A percentile compares a stretch with the other conserved stretches of the same genome.
These are phyloP conservation scores for Eimeria zaria DNA, from an alignment of 169 alveolate species.

Conservation along the genomic window DNA sequence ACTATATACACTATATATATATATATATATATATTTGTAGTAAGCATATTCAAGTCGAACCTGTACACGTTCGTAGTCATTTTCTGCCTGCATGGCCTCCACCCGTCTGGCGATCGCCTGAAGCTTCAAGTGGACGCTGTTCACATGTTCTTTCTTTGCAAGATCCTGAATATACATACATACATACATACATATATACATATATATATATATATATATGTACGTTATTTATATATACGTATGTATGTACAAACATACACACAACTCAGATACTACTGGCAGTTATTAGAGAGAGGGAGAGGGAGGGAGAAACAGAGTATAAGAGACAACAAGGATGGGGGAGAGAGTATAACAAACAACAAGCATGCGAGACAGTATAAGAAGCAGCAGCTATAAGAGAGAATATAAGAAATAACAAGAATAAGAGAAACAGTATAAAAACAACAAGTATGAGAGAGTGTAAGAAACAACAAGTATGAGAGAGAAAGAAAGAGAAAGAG, in stretches of 20 bases:
- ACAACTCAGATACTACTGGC: too few species aligned
- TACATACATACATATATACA: too few species aligned
- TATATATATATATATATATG: too few species aligned
- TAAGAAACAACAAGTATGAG: too few species aligned
- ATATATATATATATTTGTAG: too few species aligned
- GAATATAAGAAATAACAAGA: neutral
- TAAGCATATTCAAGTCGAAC: neutral
- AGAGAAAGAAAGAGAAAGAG: too few species aligned
- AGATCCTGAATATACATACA: constrained; percentile 72
- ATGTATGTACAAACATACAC: too few species aligned
- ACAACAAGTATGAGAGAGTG: too few species aligned
- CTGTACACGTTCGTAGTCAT: constrained; percentile 80
- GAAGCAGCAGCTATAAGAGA: neutral
- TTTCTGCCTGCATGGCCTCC: constrained; percentile 81
- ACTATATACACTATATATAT: too few species aligned
- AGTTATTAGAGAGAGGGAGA: too few species aligned
- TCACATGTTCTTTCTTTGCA: constrained; percentile 79
- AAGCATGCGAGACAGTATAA: neutral
- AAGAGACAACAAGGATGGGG: neutral
- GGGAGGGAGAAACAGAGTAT: neutral
- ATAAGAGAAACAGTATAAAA: neutral
- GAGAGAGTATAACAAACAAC: neutral
- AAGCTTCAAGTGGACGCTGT: constrained; percentile 72
- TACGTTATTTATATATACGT: too few species aligned
- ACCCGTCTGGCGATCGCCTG: constrained; percentile 73